phyloP scores from a whole-genome alignment of 2,329 filamentous ascomycete species.

The Aspergillaceae sp. region DNA sequence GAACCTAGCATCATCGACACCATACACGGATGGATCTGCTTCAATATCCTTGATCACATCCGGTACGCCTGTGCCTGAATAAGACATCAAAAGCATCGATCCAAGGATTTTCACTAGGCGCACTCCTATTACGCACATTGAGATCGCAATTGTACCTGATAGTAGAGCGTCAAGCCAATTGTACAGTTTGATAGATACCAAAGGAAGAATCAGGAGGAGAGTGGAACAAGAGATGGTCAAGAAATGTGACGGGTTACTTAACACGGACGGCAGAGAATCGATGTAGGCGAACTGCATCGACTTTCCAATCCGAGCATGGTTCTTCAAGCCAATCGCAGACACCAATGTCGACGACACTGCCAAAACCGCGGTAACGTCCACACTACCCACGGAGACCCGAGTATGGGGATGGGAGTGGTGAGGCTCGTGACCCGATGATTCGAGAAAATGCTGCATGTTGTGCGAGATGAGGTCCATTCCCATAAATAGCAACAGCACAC shows the following conservation, averaged over 20 bases:
- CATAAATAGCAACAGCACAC: conserved; percentile 93
- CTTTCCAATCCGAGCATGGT: conserved; percentile 85
- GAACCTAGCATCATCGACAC: conserved; percentile 84
- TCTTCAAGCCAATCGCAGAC: conserved; percentile 77
- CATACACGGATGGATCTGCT: conserved; percentile 63
- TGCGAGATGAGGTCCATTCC: conserved; percentile 92
- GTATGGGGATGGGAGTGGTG: conserved; percentile 63
- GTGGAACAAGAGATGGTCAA: conserved; percentile 80
- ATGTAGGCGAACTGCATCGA: conserved; percentile 82
- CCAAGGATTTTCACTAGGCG: conserved; percentile 79
- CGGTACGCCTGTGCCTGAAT: conserved; percentile 53
- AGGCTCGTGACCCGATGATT: conserved; percentile 63
- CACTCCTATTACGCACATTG: conserved; percentile 81
- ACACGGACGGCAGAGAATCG: conserved; percentile 69
- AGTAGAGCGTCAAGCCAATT: conserved; percentile 75
- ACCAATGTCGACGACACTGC: conserved; percentile 76
- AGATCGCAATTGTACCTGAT: conserved; percentile 69
- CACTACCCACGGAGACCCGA: conserved; percentile 61
- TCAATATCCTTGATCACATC: conserved; percentile 80
- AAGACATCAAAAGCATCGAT: conserved; percentile 93
- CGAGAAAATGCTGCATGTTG: conserved; percentile 85
- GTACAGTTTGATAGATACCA: conserved; percentile 73
- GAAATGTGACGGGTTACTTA: conserved; percentile 92
- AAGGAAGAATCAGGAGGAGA: conserved; percentile 69
- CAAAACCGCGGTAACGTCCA: conserved; percentile 72